Evolutionary conservation across 75 land plant genomes (phyloP).

Genomic region (Pinus tabuliformis): DNA sequence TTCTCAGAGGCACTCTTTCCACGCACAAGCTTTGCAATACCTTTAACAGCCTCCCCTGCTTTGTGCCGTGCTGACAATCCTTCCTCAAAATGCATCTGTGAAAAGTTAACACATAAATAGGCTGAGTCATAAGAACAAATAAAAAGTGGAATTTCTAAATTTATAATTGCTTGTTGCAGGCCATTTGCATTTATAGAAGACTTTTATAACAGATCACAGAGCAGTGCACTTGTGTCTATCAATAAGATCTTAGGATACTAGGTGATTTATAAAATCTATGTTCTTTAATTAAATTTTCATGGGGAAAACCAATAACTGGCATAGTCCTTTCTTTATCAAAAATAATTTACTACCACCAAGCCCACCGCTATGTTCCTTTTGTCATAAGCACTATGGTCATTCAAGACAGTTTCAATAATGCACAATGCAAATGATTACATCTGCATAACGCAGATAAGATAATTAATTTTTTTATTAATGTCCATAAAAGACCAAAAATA

Average conservation of each 20-base stretch:
- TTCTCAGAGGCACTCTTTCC: constrained; percentile 92
- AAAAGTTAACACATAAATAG: background rate
- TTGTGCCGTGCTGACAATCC: constrained; percentile 73
- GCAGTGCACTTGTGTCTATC: background rate
- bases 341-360: too few species aligned
- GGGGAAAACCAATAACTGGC: background rate
- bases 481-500: too few species aligned
- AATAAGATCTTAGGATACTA: background rate
- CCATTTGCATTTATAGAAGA: too few species aligned
- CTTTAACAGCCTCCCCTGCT: constrained; percentile 52
- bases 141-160: background rate
- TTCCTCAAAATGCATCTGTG: constrained; percentile 94
- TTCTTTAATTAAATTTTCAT: background rate
- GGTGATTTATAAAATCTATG: background rate
- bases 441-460: background rate
- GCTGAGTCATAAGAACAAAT: background rate
- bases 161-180: background rate
- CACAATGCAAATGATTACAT: background rate
- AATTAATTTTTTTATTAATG: too few species aligned
- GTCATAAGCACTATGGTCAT: background rate
- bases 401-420: background rate
- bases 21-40: constrained; percentile 59
- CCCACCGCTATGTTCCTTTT: background rate
- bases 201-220: background rate
- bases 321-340: too few species aligned